Evolutionary conservation across 495 filamentous ascomycete genomes (phyloP).

Genomic region (Hypoxylon perforatum): DNA sequence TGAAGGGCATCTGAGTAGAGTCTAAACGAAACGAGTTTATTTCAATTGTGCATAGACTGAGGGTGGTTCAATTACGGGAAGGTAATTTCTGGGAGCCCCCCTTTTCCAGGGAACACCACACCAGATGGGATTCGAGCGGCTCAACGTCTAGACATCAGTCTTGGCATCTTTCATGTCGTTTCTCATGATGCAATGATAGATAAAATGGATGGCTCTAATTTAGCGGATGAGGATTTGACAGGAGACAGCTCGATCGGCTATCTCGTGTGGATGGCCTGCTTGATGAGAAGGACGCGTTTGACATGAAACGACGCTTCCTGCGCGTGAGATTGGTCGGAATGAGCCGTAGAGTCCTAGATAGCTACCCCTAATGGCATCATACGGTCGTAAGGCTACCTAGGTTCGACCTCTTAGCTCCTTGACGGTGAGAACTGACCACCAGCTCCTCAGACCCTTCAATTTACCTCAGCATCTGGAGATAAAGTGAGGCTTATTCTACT

Average conservation of each 20-base stretch:
- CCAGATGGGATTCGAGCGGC: conserved; percentile 11
- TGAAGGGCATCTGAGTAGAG: not conserved
- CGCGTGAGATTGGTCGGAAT: conserved; percentile 10
- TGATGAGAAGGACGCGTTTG: not conserved
- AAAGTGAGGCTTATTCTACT: conserved; percentile 10
- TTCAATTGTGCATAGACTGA: conserved; percentile 10
- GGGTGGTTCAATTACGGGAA: conserved; percentile 14
- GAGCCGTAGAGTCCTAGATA: not conserved
- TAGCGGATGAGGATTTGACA: conserved; percentile 5
- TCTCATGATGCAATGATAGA: not conserved
- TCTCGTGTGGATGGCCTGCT: not conserved
- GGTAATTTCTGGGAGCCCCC: conserved; percentile 8
- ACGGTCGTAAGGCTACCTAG: too few relatives aligned
- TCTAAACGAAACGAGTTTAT: conserved; percentile 16
- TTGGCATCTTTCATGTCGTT: conserved; percentile 17
- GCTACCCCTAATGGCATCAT: too few relatives aligned
- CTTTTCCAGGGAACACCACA: conserved; percentile 9
- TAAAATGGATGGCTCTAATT: conserved; percentile 9
- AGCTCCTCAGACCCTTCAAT: too few relatives aligned
- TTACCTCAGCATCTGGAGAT: not conserved
- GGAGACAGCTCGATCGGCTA: conserved; percentile 1
- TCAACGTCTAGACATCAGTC: conserved; percentile 12
- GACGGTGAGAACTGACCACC: too few relatives aligned
- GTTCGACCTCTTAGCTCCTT: too few relatives aligned
- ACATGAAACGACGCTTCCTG: conserved; percentile 13